Conservation (phyloP, 305 asterid genomes). For the Fraxinus dipetala region DNA sequence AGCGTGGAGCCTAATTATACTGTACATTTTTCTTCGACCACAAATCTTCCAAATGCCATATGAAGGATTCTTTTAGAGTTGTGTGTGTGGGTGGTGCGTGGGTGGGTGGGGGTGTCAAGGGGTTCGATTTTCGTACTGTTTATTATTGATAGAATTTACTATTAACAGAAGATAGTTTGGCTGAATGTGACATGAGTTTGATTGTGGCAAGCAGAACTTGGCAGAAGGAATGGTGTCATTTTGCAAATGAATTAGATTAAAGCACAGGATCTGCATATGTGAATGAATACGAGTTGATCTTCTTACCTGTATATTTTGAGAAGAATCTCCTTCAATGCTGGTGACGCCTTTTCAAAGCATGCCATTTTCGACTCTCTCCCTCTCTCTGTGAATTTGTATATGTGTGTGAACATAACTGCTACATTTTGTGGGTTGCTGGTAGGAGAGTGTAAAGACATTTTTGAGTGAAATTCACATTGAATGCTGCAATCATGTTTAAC, state of each 20-base stretch:
- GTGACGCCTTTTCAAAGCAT: slow-evolving; percentile 79
- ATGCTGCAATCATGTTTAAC: slow-evolving; percentile 52
- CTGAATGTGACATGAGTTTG: background rate
- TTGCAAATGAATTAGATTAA: background rate
- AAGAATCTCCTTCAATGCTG: slow-evolving; percentile 76
- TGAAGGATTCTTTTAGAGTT: background rate
- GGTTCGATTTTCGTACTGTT: background rate
- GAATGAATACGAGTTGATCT: background rate
- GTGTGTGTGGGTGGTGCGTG: background rate
- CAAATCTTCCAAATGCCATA: background rate
- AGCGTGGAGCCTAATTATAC: background rate
- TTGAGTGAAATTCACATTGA: slow-evolving; percentile 56
- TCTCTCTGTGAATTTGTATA: background rate
- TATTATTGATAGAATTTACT: background rate
- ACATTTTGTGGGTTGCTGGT: slow-evolving; percentile 3
- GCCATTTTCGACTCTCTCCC: slow-evolving; percentile 40
- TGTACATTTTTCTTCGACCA: background rate
- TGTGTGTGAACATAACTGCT: background rate
- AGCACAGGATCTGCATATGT: background rate
- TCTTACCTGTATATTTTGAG: slow-evolving; percentile 66
- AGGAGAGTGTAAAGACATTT: slow-evolving; percentile 17
- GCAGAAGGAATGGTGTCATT: background rate
- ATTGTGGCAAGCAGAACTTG: slow-evolving; percentile 19
- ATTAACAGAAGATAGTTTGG: background rate
- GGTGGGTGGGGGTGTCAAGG: background rate